Evolutionary conservation across 179 eudicot genomes (phyloP), one percentile per base, ranked within the genome.

Genomic region (Carnegiea gigantea): DNA sequence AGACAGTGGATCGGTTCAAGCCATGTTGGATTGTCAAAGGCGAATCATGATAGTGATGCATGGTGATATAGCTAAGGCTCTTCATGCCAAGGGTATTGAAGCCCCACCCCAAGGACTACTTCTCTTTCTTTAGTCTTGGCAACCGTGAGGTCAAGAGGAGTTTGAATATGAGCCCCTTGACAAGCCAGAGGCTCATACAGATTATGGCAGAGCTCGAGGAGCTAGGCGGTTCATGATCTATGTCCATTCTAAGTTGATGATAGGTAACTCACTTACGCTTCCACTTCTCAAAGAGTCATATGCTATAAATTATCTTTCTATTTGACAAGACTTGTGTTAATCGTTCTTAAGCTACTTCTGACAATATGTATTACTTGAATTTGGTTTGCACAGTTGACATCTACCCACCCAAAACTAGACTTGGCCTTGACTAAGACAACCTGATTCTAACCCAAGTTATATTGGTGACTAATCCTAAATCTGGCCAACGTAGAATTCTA

Each of bases 141-240:
- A 93, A 93, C 80, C 83, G 95, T 13, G 95, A 93, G 81, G 76
- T 70, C 44, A 38, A 48, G 60, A 71, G 6, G 28, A 23, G 67
- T 0, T 89, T 23, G 93, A 93, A 71, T 87, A 86, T 75, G 73
- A 17, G 6, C 93, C 95, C 54, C 17, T 73, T 0, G 84, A 92
- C 71, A 83, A 85, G 77, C 94, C 95, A 14, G 87, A 78, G 33
- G 83, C 85, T 0, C 88, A 78, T 23, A 82, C 88, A 62, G 86
- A 91, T 77, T 93, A 93, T 76, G 73, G 53, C 60, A 78, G 89
- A 51, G 97, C 95, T 79, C 97, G 92, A 49, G 85, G 77, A 54
- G 62, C 89, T 20, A 83, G 97, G 33, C 90, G 95, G 26, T 92
- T 91, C 89, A 93, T 93, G 97, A 93, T 93, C 46, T 92, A 93